phyloP scores from a whole-genome alignment of 2,329 filamentous ascomycete genomes.

The Cyphellophora attinorum region DNA sequence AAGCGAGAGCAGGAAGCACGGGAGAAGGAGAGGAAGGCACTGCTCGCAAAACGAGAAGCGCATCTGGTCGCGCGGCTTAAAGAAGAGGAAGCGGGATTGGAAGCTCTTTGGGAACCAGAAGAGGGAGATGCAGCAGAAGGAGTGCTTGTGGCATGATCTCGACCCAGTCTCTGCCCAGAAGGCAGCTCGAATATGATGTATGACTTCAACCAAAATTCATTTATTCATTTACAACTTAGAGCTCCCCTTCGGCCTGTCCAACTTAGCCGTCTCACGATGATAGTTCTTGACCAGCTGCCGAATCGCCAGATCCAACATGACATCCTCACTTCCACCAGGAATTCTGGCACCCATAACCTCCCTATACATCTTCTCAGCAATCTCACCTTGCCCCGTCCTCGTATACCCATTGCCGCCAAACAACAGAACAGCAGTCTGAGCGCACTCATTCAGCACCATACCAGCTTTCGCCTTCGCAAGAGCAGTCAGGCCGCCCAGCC shows the following conservation, averaged over 20 bases:
- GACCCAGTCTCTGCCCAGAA: no score
- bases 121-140: slow-evolving; percentile 2
- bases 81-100: background rate
- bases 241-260: slow-evolving; percentile 1
- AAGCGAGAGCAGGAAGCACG: background rate
- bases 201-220: no score
- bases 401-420: slow-evolving; percentile 70
- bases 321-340: slow-evolving; percentile 62
- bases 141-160: no score
- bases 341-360: slow-evolving; percentile 54
- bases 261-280: slow-evolving; percentile 1
- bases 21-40: background rate
- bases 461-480: slow-evolving; percentile 63
- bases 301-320: slow-evolving; percentile 60
- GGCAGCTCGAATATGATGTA: no score
- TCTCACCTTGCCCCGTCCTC: slow-evolving; percentile 57
- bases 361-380: slow-evolving; percentile 55
- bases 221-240: slow-evolving; percentile 1
- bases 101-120: background rate
- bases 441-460: slow-evolving; percentile 63
- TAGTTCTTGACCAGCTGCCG: slow-evolving; percentile 56
- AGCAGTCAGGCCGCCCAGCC: slow-evolving; percentile 62
- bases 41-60: background rate
- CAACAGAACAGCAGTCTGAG: slow-evolving; percentile 56
- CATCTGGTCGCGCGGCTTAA: no score